A percentile compares a stretch with the other conserved stretches of the same genome.
Evolutionary conservation across 306 rosid genomes (phyloP).

Genomic region (Comarum palustre): DNA sequence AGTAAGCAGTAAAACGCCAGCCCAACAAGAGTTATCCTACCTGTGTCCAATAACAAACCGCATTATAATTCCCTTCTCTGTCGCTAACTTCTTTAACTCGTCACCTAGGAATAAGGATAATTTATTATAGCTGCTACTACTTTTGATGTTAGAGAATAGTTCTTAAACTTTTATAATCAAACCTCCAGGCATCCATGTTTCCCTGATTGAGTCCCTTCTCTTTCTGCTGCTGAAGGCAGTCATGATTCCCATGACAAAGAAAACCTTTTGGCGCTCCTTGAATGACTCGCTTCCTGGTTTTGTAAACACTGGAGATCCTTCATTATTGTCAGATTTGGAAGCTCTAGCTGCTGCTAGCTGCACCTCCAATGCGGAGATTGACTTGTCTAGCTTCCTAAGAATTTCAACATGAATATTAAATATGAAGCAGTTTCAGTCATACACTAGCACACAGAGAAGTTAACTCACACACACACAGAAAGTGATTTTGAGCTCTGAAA

Average conservation of each 20-base stretch:
- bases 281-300: constrained; percentile 24
- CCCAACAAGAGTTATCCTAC: constrained; percentile 21
- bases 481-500: not conserved
- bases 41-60: constrained; percentile 63
- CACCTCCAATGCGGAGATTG: constrained; percentile 55
- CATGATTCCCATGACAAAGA: constrained; percentile 64
- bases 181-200: constrained; percentile 67
- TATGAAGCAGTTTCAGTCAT: constrained; percentile 2
- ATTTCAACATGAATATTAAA: not conserved
- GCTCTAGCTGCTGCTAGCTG: constrained; percentile 62
- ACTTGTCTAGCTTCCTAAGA: constrained; percentile 52
- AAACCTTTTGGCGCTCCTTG: constrained; percentile 48
- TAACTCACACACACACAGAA: not conserved
- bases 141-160: not conserved
- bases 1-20: constrained; percentile 10
- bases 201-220: constrained; percentile 60
- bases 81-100: constrained; percentile 41
- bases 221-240: constrained; percentile 60
- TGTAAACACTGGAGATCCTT: constrained; percentile 41
- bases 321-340: constrained; percentile 29
- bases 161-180: not conserved
- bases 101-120: constrained; percentile 32
- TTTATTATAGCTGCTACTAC: constrained; percentile 13
- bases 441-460: not conserved
- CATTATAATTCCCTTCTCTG: constrained; percentile 54